Evolutionary conservation across 805 yeast species (phyloP).

Genomic region (Debaryomyces castellii): DNA sequence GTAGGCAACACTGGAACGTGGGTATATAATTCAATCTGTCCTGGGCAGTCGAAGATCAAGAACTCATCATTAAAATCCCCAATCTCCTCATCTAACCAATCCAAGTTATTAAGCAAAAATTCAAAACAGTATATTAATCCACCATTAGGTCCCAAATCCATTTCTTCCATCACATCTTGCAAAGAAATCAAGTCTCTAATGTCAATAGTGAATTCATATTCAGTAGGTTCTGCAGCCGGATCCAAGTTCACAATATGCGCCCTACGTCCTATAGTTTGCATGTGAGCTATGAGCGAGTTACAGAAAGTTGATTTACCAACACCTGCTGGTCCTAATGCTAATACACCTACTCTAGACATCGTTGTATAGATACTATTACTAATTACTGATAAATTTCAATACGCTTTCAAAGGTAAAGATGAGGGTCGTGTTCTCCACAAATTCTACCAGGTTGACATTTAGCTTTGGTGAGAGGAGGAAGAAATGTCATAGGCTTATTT

Average conservation of each 20-base stretch:
- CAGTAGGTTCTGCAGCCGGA: slow-evolving; percentile 95
- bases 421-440: neutral
- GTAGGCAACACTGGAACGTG: slow-evolving; percentile 93
- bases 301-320: slow-evolving; percentile 95
- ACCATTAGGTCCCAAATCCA: slow-evolving; percentile 82
- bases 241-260: slow-evolving; percentile 94
- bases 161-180: slow-evolving; percentile 89
- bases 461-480: no score
- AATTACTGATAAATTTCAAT: neutral
- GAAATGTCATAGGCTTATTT: no score
- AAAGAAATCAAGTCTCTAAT: slow-evolving; percentile 86
- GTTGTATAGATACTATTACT: neutral
- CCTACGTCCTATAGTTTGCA: slow-evolving; percentile 87
- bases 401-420: neutral
- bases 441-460: no score
- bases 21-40: slow-evolving; percentile 91
- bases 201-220: slow-evolving; percentile 89
- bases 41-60: slow-evolving; percentile 93
- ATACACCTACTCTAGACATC: slow-evolving; percentile 94
- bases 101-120: slow-evolving; percentile 81
- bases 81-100: slow-evolving; percentile 96
- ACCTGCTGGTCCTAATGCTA: slow-evolving; percentile 97
- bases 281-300: slow-evolving; percentile 78
- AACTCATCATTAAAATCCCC: slow-evolving; percentile 96
- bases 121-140: slow-evolving; percentile 85